Evolutionary conservation across 176 grass and related monocot species (phyloP).

Genomic region (Avena sativa): DNA sequence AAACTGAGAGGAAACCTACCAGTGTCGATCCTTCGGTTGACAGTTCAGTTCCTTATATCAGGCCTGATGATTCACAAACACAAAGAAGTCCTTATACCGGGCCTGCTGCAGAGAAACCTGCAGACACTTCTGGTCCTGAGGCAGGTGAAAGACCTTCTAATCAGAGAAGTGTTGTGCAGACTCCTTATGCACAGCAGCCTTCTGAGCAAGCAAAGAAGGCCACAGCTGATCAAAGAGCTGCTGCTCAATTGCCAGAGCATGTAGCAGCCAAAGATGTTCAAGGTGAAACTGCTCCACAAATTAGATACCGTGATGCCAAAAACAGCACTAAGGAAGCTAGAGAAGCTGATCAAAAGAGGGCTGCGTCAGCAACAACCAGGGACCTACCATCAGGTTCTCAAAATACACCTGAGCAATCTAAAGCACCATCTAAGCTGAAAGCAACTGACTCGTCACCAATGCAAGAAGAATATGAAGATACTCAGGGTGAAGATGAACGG

Average conservation of each 20-base stretch:
- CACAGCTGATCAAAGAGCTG: neutral
- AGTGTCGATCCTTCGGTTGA: neutral
- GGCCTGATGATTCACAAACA: neutral
- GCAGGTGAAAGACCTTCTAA: constrained; percentile 16
- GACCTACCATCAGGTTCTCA: constrained; percentile 16
- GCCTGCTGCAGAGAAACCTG: neutral
- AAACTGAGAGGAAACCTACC: constrained; percentile 3
- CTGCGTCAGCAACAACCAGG: constrained; percentile 8
- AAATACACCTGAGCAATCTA: constrained; percentile 29
- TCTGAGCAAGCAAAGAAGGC: constrained; percentile 7
- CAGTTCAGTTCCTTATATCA: neutral
- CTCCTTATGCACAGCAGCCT: neutral
- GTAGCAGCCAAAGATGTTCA: too few species aligned
- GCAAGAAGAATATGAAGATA: constrained; percentile 31
- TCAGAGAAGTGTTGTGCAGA: constrained; percentile 5
- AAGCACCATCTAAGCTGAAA: constrained; percentile 15
- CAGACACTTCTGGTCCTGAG: neutral
- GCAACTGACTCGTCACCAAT: constrained; percentile 20
- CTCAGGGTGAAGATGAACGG: constrained; percentile 24
- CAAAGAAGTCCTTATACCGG: neutral
- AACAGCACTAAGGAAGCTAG: constrained; percentile 29
- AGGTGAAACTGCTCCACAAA: constrained; percentile 17
- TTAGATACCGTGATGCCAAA: constrained; percentile 6
- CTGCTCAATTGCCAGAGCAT: neutral
- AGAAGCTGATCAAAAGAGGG: constrained; percentile 36